Evolutionary conservation across 2,329 filamentous ascomycete species (phyloP).

Genomic region (Stromatinia cepivora): DNA sequence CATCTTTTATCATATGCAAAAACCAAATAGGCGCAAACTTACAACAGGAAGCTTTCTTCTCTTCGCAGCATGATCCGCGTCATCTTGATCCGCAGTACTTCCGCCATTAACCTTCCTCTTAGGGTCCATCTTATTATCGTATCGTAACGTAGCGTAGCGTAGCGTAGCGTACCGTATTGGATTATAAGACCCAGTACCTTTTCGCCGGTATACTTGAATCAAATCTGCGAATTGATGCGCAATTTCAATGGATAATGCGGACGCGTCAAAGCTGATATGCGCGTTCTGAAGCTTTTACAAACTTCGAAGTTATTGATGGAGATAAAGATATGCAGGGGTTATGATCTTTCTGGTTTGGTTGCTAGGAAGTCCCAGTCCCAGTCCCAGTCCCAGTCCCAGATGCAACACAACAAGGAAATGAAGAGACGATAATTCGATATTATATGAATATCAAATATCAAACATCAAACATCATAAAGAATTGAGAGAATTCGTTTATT

Average conservation of each 20-base stretch:
- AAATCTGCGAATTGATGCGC: constrained; percentile 22
- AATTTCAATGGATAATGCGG: constrained; percentile 10
- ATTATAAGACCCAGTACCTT: neutral
- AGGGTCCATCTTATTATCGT: constrained; percentile 39
- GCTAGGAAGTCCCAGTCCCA: neutral
- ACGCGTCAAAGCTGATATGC: constrained; percentile 24
- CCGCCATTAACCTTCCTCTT: constrained; percentile 55
- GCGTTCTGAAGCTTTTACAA: constrained; percentile 22
- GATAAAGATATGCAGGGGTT: constrained; percentile 21
- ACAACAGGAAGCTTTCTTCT: constrained; percentile 56
- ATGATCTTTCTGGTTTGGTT: constrained; percentile 11
- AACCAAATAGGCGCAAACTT: constrained; percentile 42
- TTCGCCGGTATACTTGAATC: neutral
- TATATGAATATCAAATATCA: neutral
- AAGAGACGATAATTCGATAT: constrained; percentile 11
- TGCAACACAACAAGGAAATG: constrained; percentile 18
- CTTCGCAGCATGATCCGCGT: constrained; percentile 57
- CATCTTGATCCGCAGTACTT: constrained; percentile 48
- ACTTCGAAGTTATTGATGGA: constrained; percentile 22
- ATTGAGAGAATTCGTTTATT: neutral
- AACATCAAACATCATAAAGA: constrained; percentile 3
- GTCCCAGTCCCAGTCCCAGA: neutral
- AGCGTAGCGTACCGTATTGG: neutral
- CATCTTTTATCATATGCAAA: constrained; percentile 21
- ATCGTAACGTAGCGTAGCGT: constrained; percentile 7